These are phyloP conservation scores for Hordeum marinum DNA, from an alignment of 176 grass and related monocot genomes.

Conservation along the genomic window DNA sequence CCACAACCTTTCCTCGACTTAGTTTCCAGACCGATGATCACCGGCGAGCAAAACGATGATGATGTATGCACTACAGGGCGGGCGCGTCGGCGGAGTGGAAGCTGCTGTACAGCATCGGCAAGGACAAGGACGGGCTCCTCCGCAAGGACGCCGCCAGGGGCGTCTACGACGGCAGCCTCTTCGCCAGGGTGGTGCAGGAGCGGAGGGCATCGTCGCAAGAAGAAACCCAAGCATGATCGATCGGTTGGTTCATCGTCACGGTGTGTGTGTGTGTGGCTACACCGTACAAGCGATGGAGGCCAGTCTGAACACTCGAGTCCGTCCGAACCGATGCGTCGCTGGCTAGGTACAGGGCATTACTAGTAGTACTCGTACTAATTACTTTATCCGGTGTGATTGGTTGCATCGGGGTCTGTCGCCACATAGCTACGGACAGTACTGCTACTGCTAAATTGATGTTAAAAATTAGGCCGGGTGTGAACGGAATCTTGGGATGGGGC, in stretches of 20 bases:
- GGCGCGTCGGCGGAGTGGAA: conserved; percentile 56
- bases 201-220: background rate
- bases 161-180: conserved; percentile 74
- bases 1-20: no score
- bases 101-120: conserved; percentile 42
- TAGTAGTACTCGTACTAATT: no score
- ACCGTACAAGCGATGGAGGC: background rate
- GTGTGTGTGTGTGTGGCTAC: no score
- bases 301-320: background rate
- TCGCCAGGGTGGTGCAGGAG: conserved; percentile 46
- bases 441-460: no score
- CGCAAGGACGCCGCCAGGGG: conserved; percentile 40
- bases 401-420: no score
- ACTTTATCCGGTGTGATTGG: no score
- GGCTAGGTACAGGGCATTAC: background rate
- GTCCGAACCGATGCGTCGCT: background rate
- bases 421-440: no score
- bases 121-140: conserved; percentile 82
- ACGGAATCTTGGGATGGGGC: conserved; percentile 29
- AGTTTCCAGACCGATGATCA: no score
- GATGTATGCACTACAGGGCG: conserved; percentile 31
- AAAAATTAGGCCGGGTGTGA: background rate
- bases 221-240: conserved; percentile 19
- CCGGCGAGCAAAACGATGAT: background rate
- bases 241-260: background rate